Conservation (phyloP, 257 asterid species). For the Sherardia arvensis region DNA sequence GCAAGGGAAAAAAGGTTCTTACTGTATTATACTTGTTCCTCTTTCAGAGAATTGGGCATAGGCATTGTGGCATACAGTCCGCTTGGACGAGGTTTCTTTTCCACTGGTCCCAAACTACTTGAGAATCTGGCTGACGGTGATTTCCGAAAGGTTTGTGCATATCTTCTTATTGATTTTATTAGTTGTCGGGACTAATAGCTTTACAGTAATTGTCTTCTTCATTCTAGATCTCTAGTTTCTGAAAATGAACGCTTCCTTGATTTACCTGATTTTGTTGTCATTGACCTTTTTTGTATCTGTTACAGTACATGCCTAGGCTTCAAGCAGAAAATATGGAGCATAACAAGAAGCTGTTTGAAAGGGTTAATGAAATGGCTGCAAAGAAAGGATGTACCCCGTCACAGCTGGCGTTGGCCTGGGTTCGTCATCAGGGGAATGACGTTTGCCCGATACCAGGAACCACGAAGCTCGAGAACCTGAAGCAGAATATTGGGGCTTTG, state of each 20-base stretch:
- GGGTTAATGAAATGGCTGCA: constrained; percentile 22
- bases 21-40: not conserved
- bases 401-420: constrained; percentile 52
- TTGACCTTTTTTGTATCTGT: not conserved
- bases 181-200: no score
- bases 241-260: no score
- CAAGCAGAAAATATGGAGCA: constrained; percentile 33
- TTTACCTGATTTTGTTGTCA: no score
- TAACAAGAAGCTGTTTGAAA: constrained; percentile 26
- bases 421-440: constrained; percentile 44
- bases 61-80: constrained; percentile 56
- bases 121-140: constrained; percentile 27
- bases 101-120: constrained; percentile 30
- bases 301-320: constrained; percentile 36
- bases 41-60: constrained; percentile 44
- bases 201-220: no score
- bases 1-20: not conserved
- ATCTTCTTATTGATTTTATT: no score
- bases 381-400: constrained; percentile 43
- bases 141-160: constrained; percentile 24
- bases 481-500: constrained; percentile 30
- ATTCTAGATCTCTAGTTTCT: not conserved
- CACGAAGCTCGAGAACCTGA: constrained; percentile 30
- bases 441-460: constrained; percentile 48
- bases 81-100: constrained; percentile 43